Conservation (phyloP, 495 filamentous ascomycete species). For the Aspergillus nidulans region DNA sequence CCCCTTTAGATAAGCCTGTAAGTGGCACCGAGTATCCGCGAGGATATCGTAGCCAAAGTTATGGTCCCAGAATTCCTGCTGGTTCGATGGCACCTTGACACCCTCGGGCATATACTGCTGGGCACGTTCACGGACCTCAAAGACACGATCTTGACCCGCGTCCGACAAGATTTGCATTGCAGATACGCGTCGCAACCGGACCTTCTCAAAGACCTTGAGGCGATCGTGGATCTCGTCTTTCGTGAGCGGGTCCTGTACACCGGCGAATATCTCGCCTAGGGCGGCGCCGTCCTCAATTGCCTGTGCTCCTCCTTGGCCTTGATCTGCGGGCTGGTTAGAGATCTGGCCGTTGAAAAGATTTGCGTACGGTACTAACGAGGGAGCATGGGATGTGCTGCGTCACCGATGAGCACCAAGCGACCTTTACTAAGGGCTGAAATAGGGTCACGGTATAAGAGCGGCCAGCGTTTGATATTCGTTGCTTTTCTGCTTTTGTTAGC, state of each 20-base stretch:
- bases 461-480: slow-evolving; percentile 42
- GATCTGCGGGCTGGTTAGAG: neutral
- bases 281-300: slow-evolving; percentile 40
- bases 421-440: slow-evolving; percentile 32
- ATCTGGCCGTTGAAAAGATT: neutral
- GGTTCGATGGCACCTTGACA: neutral
- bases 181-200: slow-evolving; percentile 31
- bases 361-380: slow-evolving; percentile 43
- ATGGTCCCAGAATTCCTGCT: neutral
- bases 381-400: slow-evolving; percentile 46
- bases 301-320: slow-evolving; percentile 35
- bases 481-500: slow-evolving; percentile 21
- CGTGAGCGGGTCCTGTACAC: neutral
- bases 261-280: slow-evolving; percentile 27
- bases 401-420: slow-evolving; percentile 40
- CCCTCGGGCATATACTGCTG: slow-evolving; percentile 2
- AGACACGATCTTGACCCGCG: slow-evolving; percentile 5
- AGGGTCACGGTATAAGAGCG: slow-evolving; percentile 33
- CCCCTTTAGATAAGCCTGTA: neutral
- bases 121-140: neutral
- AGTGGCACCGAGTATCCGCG: neutral
- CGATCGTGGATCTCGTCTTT: slow-evolving; percentile 18
- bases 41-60: slow-evolving; percentile 9
- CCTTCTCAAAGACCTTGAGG: slow-evolving; percentile 31
- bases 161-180: slow-evolving; percentile 31